Base-by-base conservation (phyloP, 73 alveolate genomes). In the Breviolum minutum region DNA sequence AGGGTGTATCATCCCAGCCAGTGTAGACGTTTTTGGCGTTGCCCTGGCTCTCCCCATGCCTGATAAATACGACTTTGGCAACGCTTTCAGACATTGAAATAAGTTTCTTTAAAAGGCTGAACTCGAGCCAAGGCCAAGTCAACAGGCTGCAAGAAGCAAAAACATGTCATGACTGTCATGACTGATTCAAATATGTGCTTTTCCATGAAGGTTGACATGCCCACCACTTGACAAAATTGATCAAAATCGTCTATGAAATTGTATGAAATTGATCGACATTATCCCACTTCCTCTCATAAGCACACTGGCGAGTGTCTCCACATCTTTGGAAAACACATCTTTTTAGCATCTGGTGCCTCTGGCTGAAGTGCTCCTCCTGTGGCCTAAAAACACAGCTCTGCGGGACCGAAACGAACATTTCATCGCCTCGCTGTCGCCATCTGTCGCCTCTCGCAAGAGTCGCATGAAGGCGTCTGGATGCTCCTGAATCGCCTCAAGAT, bases 391-490 rank as follows among this genome's bases (percentile, higher is more conserved):
- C 63, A 20, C 63, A 24, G 77, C 0, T 22, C 77, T 17, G 77
- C 6, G 24, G 17, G 77, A 6, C n/a, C 77, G 1, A 66, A 11
- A 1, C 77, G n/a, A 2, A 68, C n/a, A 68, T 68, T 22, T 68
- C 77, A 68, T 68, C n/a, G 54, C 54, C 54, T 40, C 54, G 81
- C 32, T 20, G 81, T 12, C 77, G 54, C 95, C 87, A 70, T 87
- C 32, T 20, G 81, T 12, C 77, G 54, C 95, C 87, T 90, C 96
- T 8, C 26, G 68, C 96, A 90, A 30, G 24, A 90, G 96, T n/a
- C 96, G 86, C 96, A 90, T 90, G 96, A 90, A 90, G 40, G 96
- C 96, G 32, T 69, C 87, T 9, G 96, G 96, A 30, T 90, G 82
- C 96, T 90, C 76, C 96, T 90, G 96, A 60, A 90, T 90, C 11